Base-by-base conservation (phyloP, 441 rosid species). In the Euphorbia corollata region DNA sequence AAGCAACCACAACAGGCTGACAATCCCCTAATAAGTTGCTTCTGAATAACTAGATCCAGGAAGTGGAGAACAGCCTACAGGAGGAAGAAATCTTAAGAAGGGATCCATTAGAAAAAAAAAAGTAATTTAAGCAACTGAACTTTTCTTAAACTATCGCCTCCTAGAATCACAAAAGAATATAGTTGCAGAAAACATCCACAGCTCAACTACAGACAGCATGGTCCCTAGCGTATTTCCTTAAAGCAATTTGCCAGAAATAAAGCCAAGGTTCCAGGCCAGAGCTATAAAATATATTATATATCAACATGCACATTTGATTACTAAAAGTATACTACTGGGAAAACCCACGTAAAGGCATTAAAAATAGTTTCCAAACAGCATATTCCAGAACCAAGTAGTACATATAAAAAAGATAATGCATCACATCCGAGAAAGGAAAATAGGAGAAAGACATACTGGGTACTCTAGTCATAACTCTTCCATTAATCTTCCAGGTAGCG, bases 401-500 rank as follows among this genome's bases (percentile, higher is more conserved):
- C 13, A 23, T 19, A 30, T 3, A 27, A 11, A 47, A 18, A 39
- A 2, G 23, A 11, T 43, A 1, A 30, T 20, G 11, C 8, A 68
- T 64, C 13, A 16, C 36, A 8, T 64, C 27, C 27, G 43, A 56
- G 27, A 2, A 38, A 39, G 22, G 23, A 18, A 38, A 70, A 38
- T 39, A 23, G 23, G 23, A 74, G 43, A 65, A 77, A 59, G 55
- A 60, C 78, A 70, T 86, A 91, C 95, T 82, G 62, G 75, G 73
- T 32, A 70, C 60, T 63, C 73, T 55, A 50, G 72, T 82, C 47
- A 27, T 23, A 4, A 71, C 68, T 47, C 86, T 85, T 79, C 88
- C 95, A 72, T 69, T 86, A 77, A 32, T 59, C 71, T 82, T 81
- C 79, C 81, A 75, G 67, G 77, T 69, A 66, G 64, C 47, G 71